These are phyloP conservation scores for Alternaria sp. DNA, from an alignment of 2,329 filamentous ascomycete species.

Conservation along the genomic window DNA sequence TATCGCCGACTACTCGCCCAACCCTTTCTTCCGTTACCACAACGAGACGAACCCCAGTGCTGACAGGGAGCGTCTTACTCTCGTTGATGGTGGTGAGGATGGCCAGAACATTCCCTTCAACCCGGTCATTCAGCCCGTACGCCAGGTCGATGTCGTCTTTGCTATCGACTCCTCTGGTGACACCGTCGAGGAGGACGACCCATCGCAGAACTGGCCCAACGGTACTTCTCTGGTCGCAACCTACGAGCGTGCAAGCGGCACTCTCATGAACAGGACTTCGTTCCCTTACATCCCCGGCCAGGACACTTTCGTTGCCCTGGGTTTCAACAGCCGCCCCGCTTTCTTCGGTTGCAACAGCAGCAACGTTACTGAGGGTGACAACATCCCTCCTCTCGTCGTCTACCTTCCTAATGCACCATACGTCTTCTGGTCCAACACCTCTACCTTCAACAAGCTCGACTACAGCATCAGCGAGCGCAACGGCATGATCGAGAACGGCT, in stretches of 20 bases:
- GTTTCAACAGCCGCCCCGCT: constrained; percentile 74
- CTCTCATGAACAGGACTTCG: constrained; percentile 68
- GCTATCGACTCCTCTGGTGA: constrained; percentile 81
- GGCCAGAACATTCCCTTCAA: constrained; percentile 79
- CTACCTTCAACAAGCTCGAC: constrained; percentile 69
- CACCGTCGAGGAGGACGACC: constrained; percentile 52
- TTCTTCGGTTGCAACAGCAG: constrained; percentile 79
- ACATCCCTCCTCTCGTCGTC: constrained; percentile 72
- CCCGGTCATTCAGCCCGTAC: constrained; percentile 75
- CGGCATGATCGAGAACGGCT: constrained; percentile 84
- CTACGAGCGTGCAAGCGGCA: constrained; percentile 68
- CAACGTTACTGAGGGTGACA: constrained; percentile 62
- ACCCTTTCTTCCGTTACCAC: constrained; percentile 75
- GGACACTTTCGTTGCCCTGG: constrained; percentile 80
- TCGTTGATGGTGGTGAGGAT: constrained; percentile 82
- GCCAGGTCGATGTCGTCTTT: constrained; percentile 79
- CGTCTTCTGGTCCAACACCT: constrained; percentile 75
- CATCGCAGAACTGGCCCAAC: constrained; percentile 70
- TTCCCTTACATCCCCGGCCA: constrained; percentile 76
- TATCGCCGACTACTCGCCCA: constrained; percentile 75
- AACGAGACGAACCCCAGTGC: constrained; percentile 65
- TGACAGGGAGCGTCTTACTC: constrained; percentile 61
- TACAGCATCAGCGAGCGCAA: constrained; percentile 74
- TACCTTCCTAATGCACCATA: constrained; percentile 91
- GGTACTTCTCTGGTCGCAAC: constrained; percentile 76